These are phyloP conservation scores for Hypoxylon sp. DNA, from an alignment of 2,329 filamentous ascomycete genomes.

Conservation along the genomic window DNA sequence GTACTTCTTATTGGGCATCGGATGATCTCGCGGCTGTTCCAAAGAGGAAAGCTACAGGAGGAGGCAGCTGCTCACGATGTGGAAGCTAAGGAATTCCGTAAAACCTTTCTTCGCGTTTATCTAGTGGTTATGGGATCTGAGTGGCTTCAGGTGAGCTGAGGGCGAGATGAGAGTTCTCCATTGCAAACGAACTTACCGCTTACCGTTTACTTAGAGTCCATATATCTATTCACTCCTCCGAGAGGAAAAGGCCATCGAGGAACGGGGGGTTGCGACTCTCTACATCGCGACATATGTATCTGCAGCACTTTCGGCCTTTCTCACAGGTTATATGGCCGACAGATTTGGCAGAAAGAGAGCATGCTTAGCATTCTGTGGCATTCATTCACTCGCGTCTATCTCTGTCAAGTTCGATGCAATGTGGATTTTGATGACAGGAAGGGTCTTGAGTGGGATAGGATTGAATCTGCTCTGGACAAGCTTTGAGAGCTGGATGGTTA, in stretches of 20 bases:
- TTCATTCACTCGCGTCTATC: slow-evolving; percentile 68
- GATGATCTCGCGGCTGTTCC: slow-evolving; percentile 33
- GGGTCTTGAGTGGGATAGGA: slow-evolving; percentile 68
- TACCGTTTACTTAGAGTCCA: slow-evolving; percentile 44
- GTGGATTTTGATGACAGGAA: slow-evolving; percentile 65
- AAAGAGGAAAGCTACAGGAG: slow-evolving; percentile 4
- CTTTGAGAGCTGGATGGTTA: slow-evolving; percentile 75
- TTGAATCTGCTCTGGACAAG: slow-evolving; percentile 71
- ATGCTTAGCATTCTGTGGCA: slow-evolving; percentile 69
- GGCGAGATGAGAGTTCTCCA: neutral
- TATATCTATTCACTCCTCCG: slow-evolving; percentile 54
- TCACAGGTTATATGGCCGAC: slow-evolving; percentile 65
- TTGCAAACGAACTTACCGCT: slow-evolving; percentile 29
- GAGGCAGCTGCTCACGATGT: slow-evolving; percentile 26
- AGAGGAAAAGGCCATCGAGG: slow-evolving; percentile 51
- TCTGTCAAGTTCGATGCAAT: slow-evolving; percentile 59
- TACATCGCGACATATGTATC: slow-evolving; percentile 63
- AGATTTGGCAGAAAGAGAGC: slow-evolving; percentile 66
- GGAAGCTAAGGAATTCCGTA: slow-evolving; percentile 44
- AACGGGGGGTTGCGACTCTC: slow-evolving; percentile 57
- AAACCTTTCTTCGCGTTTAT: slow-evolving; percentile 58
- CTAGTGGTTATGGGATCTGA: slow-evolving; percentile 66
- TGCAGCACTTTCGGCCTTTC: slow-evolving; percentile 61
- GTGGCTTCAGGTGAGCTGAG: slow-evolving; percentile 63
- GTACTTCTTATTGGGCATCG: slow-evolving; percentile 41